Percentiles rank a stretch among this genome's conserved stretches.
phyloP scores from a whole-genome alignment of 306 rosid species.

The Phaseolus lunatus region DNA sequence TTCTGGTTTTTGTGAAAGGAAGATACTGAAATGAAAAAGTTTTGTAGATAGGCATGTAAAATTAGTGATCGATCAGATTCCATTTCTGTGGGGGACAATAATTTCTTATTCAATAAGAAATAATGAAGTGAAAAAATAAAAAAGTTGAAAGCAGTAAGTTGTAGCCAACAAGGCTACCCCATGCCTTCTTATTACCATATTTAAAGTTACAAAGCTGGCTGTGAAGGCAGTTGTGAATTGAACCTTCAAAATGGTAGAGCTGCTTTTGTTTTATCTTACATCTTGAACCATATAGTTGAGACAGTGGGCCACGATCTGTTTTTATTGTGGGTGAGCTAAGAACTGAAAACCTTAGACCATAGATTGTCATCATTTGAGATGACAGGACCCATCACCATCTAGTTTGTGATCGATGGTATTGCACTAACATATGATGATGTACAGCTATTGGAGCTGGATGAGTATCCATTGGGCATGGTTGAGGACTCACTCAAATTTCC shows the following conservation, averaged over 20 bases:
- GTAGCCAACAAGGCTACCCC: conserved; percentile 35
- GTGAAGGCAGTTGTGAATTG: conserved; percentile 13
- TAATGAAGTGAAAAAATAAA: conserved; percentile 16
- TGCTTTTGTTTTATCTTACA: conserved; percentile 36
- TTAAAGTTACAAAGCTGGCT: conserved; percentile 27
- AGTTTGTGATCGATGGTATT: conserved; percentile 28
- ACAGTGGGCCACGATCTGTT: conserved; percentile 36
- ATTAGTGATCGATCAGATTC: conserved; percentile 47
- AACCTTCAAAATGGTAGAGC: conserved; percentile 28
- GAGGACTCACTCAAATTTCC: conserved; percentile 15
- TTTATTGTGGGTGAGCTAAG: conserved; percentile 33
- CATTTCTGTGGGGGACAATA: conserved; percentile 47
- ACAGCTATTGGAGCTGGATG: conserved; percentile 24
- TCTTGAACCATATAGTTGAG: conserved; percentile 43
- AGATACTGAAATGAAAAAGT: conserved; percentile 31
- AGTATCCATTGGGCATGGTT: conserved; percentile 36
- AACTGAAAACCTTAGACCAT: conserved; percentile 18
- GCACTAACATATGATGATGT: conserved; percentile 32
- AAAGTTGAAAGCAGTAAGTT: conserved; percentile 20
- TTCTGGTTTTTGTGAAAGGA: conserved; percentile 50
- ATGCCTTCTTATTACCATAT: conserved; percentile 27
- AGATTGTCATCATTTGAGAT: conserved; percentile 44
- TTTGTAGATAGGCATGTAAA: conserved; percentile 39
- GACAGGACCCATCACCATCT: conserved; percentile 40
- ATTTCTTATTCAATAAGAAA: conserved; percentile 36